phyloP scores from a whole-genome alignment of 2,329 filamentous ascomycete genomes.

The Epichloe hybrida region DNA sequence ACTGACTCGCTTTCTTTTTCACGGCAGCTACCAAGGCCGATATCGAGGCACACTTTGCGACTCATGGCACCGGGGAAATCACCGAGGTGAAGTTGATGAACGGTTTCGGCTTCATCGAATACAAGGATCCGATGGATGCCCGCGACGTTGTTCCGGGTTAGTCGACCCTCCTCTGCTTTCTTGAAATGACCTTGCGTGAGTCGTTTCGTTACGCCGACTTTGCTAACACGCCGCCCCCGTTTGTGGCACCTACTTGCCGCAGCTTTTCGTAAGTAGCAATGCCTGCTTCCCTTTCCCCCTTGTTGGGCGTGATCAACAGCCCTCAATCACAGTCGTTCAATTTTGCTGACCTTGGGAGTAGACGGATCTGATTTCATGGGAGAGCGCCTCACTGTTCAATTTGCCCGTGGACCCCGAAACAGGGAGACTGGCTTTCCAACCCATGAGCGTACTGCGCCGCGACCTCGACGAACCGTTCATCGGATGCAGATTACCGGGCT shows the following conservation, averaged over 20 bases:
- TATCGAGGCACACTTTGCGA: constrained; percentile 89
- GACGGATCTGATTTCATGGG: constrained; percentile 98
- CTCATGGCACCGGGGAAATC: constrained; percentile 92
- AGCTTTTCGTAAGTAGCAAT: constrained; percentile 47
- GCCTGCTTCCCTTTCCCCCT: too few relatives aligned
- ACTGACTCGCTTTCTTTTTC: constrained; percentile 29
- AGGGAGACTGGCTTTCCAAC: constrained; percentile 35
- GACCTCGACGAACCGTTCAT: constrained; percentile 85
- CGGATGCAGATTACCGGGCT: constrained; percentile 97
- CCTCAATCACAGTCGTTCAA: not conserved
- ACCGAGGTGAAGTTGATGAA: constrained; percentile 99
- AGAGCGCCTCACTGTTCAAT: constrained; percentile 93
- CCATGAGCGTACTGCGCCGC: constrained; percentile 47
- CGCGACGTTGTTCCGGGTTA: constrained; percentile 96
- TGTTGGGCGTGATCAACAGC: not conserved
- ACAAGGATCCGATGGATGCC: constrained; percentile 96
- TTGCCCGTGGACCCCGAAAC: constrained; percentile 71
- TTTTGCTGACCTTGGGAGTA: constrained; percentile 22
- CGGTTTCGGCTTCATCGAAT: constrained; percentile 98
- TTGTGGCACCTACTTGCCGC: constrained; percentile 7
- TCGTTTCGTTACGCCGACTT: not conserved
- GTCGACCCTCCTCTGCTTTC: constrained; percentile 16
- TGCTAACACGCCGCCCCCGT: constrained; percentile 4
- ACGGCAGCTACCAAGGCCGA: constrained; percentile 85
- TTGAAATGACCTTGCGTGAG: not conserved